Conservation (phyloP, 441 rosid genomes). For the Croton laevigatus region DNA sequence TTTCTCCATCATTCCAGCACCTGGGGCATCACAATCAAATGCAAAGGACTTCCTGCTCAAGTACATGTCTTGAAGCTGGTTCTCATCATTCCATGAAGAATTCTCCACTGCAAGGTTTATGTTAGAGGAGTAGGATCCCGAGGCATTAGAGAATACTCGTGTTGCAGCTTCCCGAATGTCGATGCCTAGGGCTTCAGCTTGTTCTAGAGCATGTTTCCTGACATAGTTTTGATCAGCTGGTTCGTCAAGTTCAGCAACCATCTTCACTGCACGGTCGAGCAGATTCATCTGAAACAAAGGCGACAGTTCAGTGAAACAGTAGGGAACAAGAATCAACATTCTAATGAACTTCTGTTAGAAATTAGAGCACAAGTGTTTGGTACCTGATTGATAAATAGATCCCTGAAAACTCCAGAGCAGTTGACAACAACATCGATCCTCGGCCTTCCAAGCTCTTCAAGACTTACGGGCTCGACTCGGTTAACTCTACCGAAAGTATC, state of each 20-base stretch:
- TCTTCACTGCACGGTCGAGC: conserved; percentile 93
- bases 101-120: conserved; percentile 94
- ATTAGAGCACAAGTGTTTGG: background rate
- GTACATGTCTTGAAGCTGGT: conserved; percentile 99
- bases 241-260: conserved; percentile 97
- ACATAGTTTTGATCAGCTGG: conserved; percentile 81
- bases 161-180: conserved; percentile 92
- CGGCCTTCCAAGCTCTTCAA: conserved; percentile 98
- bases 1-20: conserved; percentile 93
- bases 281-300: conserved; percentile 75
- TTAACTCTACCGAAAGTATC: conserved; percentile 94
- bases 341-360: background rate
- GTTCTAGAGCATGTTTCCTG: conserved; percentile 89
- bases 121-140: conserved; percentile 90
- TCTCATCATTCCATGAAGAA: conserved; percentile 99
- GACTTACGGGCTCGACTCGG: conserved; percentile 83
- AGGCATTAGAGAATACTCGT: conserved; percentile 84
- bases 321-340: conserved; percentile 5
- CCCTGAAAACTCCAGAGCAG: conserved; percentile 99
- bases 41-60: conserved; percentile 96
- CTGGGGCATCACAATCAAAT: conserved; percentile 89
- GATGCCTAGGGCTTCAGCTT: conserved; percentile 79
- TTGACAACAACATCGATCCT: conserved; percentile 96
- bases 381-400: conserved; percentile 97
- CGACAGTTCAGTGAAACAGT: background rate